Base-by-base conservation (phyloP, 352 stramenopile genomes). In the Phytophthora melonis region DNA sequence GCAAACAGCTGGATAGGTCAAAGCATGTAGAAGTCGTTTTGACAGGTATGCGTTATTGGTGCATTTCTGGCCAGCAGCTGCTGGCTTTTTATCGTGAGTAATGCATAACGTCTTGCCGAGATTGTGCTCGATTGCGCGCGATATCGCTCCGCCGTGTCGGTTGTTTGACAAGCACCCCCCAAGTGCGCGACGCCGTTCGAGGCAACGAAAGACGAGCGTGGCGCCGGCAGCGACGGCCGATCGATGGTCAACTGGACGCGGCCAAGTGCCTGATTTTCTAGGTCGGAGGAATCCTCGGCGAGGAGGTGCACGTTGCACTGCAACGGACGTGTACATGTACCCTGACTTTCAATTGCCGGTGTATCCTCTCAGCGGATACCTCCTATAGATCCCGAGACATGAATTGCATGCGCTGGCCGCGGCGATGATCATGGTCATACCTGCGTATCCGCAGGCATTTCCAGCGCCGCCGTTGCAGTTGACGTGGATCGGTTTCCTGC, bases 281-380 rank as follows among this genome's bases (percentile, higher is more conserved):
- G 4, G 32, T 11, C 32, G 4, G 32, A 39, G 7, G 23, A 25
- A 1, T 25, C 23, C 23, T 25, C 23, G 23, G 23, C 23, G 23
- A 25, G 23, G 23, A 2, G 23, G 23, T 25, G 23, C 23, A 25
- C 1, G 23, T 25, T 25, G 23, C 23, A 2, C 23, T 25, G 23
- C 23, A 32, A 32, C 27, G 27, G 27, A 32, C 27, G 0, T 32
- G 25, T 30, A 30, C 25, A 5, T 30, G n/a, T n/a, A n/a, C n/a
- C n/a, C n/a, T n/a, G n/a, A n/a, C n/a, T 9, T 36, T 2, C 39
- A 47, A 14, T 47, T 47, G 39, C 39, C 6, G 55, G 8, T 60
- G 64, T 60, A 66, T 54, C 55, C 30, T 21, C n/a, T 10, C 52
- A 32, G 52, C 14, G 25, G 39, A 57, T 69, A n/a, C 25, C 43